Evolutionary conservation across 768 basidiomycete genomes (phyloP).

Genomic region (Amanita muscaria): DNA sequence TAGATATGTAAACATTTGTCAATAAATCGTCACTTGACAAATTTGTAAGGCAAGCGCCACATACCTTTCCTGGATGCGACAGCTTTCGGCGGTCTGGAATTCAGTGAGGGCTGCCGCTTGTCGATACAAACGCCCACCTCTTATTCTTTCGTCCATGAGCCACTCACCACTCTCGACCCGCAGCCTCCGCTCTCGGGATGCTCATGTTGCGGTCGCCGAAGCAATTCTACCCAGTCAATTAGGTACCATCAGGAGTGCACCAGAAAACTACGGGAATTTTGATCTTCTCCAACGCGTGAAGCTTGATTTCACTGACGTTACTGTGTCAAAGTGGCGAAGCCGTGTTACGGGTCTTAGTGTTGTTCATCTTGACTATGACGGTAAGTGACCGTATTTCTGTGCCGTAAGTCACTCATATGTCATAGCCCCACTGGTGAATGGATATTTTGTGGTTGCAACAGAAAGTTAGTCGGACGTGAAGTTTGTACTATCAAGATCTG

Average conservation of each 20-base stretch:
- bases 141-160: conserved; percentile 8
- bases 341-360: conserved; percentile 80
- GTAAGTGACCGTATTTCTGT: conserved; percentile 29
- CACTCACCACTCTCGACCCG: conserved; percentile 11
- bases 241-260: conserved; percentile 22
- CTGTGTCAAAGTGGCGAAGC: conserved; percentile 84
- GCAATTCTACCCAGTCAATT: conserved; percentile 6
- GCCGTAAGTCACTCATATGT: conserved; percentile 13
- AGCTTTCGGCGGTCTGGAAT: conserved; percentile 21
- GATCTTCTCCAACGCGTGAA: conserved; percentile 72
- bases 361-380: conserved; percentile 87
- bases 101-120: conserved; percentile 12
- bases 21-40: neutral
- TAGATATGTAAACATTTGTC: neutral
- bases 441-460: conserved; percentile 83
- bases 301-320: conserved; percentile 72
- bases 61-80: no score
- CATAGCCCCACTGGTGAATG: conserved; percentile 79
- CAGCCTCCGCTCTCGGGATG: conserved; percentile 22
- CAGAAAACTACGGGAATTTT: conserved; percentile 62
- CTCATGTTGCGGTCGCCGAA: conserved; percentile 16
- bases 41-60: no score
- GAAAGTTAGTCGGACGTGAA: conserved; percentile 51
- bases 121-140: conserved; percentile 11
- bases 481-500: conserved; percentile 1